phyloP scores from a whole-genome alignment of 345 rosid genomes.

The Rhodomyrtus tomentosa region DNA sequence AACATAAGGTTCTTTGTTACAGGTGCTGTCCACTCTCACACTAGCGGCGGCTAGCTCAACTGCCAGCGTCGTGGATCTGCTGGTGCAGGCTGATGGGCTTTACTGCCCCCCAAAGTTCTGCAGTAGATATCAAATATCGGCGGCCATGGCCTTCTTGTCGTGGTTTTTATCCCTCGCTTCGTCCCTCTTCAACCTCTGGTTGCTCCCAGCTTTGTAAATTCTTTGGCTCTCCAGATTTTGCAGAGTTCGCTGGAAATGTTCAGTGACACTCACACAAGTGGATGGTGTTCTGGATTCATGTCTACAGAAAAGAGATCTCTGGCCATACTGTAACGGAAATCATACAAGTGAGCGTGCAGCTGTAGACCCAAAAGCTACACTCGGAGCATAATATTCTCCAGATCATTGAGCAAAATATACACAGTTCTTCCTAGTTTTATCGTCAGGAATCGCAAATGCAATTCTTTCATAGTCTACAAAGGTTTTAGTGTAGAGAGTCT shows the following conservation, averaged over 20 bases:
- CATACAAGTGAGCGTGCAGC: background rate
- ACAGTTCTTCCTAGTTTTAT: background rate
- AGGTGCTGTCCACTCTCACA: constrained; percentile 63
- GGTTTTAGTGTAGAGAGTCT: background rate
- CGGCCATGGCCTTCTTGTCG: constrained; percentile 79
- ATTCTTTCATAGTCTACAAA: background rate
- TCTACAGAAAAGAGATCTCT: background rate
- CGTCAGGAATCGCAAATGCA: background rate
- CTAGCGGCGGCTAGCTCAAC: constrained; percentile 79
- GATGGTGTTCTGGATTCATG: background rate
- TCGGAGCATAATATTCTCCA: background rate
- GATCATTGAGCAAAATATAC: background rate
- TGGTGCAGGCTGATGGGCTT: constrained; percentile 19
- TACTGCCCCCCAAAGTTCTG: constrained; percentile 47
- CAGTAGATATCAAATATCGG: constrained; percentile 66
- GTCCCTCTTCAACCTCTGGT: constrained; percentile 77
- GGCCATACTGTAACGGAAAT: background rate
- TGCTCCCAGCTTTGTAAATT: constrained; percentile 56
- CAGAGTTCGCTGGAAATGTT: background rate
- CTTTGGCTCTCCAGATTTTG: background rate
- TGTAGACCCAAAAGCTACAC: background rate
- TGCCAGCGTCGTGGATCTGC: constrained; percentile 70
- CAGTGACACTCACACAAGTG: background rate
- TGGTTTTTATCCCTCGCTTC: constrained; percentile 77
- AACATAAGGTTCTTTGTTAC: background rate